Evolutionary conservation across 2,329 filamentous ascomycete genomes (phyloP), one percentile per base, ranked within the genome.

Genomic region (Xylaria digitata): DNA sequence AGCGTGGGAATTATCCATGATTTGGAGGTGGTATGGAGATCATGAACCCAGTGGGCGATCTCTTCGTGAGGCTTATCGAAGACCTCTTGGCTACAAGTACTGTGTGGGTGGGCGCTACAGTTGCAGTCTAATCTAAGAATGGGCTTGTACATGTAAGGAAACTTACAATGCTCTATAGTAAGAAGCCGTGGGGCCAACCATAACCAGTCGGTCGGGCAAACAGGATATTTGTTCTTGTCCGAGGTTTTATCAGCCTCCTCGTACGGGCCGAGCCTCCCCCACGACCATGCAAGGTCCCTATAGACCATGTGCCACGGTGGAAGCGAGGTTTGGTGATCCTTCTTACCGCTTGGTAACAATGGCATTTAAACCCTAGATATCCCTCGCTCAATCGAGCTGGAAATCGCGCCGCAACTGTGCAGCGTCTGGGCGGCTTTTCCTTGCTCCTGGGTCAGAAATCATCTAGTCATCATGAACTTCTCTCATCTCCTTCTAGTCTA

Each of bases 231-330:
- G 58, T 57, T 59, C 42, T 21, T 60, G 65, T 56, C 61, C 48
- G 43, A 55, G 30, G n/a, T 11, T 43, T 26, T 67, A 48, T 67
- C 49, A 63, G 60, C 65, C 65, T 55, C 55, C 40, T 63, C 30
- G 30, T 40, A 46, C 65, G 60, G 65, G 42, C 60, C 55, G 55
- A 57, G 65, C 65, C 65, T 67, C 65, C 56, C 58, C 65, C 65
- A 67, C 61, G 60, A 56, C 49, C 21, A 67, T 49, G 60, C 60
- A 67, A 45, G 49, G 65, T 63, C 53, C 59, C 48, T 63, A 50
- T 50, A 32, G 21, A 13, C 49, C 55, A 61, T 57, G 57, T 60
- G 46, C 30, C 32, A 52, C 26, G 30, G 32, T 6, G 48, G 56
- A 54, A 54, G 30, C 48, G 55, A 54, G 37, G 21, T 49, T 56